Conservation (phyloP, 108 stramenopile species). For the Parmales sp. region DNA sequence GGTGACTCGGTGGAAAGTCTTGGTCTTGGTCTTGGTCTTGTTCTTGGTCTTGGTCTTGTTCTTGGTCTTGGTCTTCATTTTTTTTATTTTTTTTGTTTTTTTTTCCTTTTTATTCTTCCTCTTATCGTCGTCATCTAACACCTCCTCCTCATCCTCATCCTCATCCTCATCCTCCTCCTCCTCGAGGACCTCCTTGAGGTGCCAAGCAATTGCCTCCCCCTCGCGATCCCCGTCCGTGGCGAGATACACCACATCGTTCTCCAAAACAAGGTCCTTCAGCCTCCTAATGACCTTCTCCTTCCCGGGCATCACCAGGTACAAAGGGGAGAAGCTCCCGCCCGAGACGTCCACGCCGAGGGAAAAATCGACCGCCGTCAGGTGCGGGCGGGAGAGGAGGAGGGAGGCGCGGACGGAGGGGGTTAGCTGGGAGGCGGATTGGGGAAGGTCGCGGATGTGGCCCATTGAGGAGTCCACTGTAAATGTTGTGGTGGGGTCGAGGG, state of each 20-base stretch:
- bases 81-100: not conserved
- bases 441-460: slow-evolving; percentile 36
- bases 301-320: slow-evolving; percentile 37
- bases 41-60: not conserved
- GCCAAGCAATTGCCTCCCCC: slow-evolving; percentile 81
- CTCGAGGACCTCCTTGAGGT: slow-evolving; percentile 41
- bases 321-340: slow-evolving; percentile 41
- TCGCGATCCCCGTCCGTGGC: slow-evolving; percentile 81
- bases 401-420: slow-evolving; percentile 5
- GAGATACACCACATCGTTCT: slow-evolving; percentile 32
- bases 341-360: slow-evolving; percentile 44
- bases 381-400: not conserved
- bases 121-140: not conserved
- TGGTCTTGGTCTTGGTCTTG: not conserved
- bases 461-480: slow-evolving; percentile 29
- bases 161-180: not conserved
- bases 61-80: not conserved
- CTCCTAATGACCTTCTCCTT: slow-evolving; percentile 29
- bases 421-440: not conserved
- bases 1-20: slow-evolving; percentile 40
- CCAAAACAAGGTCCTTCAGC: slow-evolving; percentile 15
- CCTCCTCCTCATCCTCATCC: not conserved
- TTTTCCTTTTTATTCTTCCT: not conserved
- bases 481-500: not conserved
- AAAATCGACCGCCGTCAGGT: slow-evolving; percentile 17